Base-by-base conservation (phyloP, 1,284 basidiomycete genomes). In the Ceratobasidium sp. region DNA sequence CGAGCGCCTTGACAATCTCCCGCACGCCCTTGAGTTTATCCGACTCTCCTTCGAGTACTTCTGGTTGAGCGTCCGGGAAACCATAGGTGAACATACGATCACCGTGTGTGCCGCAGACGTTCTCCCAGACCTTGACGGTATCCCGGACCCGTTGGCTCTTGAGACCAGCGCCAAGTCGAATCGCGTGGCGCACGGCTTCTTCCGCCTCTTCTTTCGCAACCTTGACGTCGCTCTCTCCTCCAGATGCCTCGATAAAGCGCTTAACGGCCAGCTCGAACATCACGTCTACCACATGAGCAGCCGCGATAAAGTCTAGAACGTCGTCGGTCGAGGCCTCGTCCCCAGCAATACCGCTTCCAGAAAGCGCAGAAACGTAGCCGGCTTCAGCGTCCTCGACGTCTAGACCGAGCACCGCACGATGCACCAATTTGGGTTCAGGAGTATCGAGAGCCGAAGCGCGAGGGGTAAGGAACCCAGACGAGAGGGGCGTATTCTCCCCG, bases 241-340 rank as follows among this genome's bases (percentile, higher is more conserved):
- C 57, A 42, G 70, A 73, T 1, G 52, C 52, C 40, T 76, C 62
- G n/a, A 76, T 52, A 28, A 76, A 76, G 7, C 64, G 62, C 23
- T 42, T 46, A 20, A 26, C 50, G 42, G 73, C 73, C 3, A 76
- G 62, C 33, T 76, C 73, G 52, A 76, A 76, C 73, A 76, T 57
- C 17, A 76, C 73, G 38, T 76, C 64, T 40, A 76, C 73, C 38
- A 76, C 73, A 15, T 76, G 73, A 17, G 48, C 62, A 26, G 73
- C 73, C 33, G 73, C 73, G 17, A 76, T 66, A 26, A 76, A 76
- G 40, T 76, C 73, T 6, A 76, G 54, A 0, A 76, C 52, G 38
- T 76, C 73, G 1, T 66, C 52, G 62, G 20, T n/a, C 42, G 33
- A 40, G 17, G 13, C 44, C 54, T 70, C 68, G 40, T 76, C 73